Base-by-base conservation (phyloP, 2,329 filamentous ascomycete genomes). In the Trichoderma sp. region DNA sequence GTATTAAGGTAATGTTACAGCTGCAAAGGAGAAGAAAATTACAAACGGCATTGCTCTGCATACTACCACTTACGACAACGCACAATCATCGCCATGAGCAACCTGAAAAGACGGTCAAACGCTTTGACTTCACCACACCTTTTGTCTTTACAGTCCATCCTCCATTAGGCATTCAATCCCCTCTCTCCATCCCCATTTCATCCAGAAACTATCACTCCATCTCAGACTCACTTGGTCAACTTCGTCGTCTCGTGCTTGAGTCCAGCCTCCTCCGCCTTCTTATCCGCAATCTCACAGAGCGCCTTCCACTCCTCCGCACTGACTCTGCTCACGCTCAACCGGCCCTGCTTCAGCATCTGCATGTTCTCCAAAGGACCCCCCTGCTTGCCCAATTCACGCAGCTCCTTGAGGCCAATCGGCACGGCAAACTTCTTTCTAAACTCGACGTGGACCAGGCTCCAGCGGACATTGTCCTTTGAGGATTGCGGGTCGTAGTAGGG, bases 401-500 rank as follows among this genome's bases (percentile, higher is more conserved):
- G 86, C 75, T 93, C 90, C 73, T 88, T 88, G 66, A 98, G 86
- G 6, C 87, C 87, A 71, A 98, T 88, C 0, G 90, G 87, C 15
- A 89, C 85, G 2, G 85, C 84, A 76, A 98, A 94, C 81, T 97
- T 98, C 79, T 90, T 90, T 71, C 92, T 90, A 79, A 97, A 98
- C 77, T 91, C 88, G 62, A 98, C 95, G 73, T 97, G 92, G 1
- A 98, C 96, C 20, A 96, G 88, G 68, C 91, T 93, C 96, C 96
- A 99, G 77, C 68, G 88, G 84, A 74, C 88, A 11, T 82, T 83
- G 6, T 83, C 83, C 58, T 80, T 80, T 5, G 82, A 90, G 2
- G 92, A 93, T 68, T 92, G 92, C 1, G 91, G 82, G 78, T 98
- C 96, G 79, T 94, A 97, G 82, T 98, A 98, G 0, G 94, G 91